Evolutionary conservation across 2,329 filamentous ascomycete genomes (phyloP), one percentile per base, ranked within the genome.

Genomic region (Arthrobotrys megalospora): DNA sequence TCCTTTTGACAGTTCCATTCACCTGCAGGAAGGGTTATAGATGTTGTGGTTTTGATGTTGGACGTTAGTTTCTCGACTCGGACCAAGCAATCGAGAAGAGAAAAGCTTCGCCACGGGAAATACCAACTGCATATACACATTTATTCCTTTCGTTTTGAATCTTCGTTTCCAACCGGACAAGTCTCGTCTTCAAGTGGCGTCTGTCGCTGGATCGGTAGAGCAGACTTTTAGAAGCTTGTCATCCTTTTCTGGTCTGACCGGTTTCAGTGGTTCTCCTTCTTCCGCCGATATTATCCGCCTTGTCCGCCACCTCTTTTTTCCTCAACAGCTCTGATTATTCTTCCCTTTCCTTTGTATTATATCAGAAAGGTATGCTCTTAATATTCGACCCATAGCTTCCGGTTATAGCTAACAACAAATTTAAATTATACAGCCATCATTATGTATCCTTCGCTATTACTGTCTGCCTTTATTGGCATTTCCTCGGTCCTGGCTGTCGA

Each of bases 141-240:
- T 58, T 58, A 32, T 28, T 68, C 66, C 47, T 53, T 53, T 48
- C 47, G 34, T 71, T 70, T 53, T 19, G 50, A 64, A 21, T 38
- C 32, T 76, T 55, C 11, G 16, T 48, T 77, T 71, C 73, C 32
- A 72, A 76, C 36, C 41, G 34, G 52, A 78, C 52, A 36, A 66
- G 43, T 63, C 36, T 53, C 52, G 32, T 53, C 58, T 62, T 66
- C 36, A 21, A 66, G 67, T 72, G 52, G 75, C 55, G 62, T 78
- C 75, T 78, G 75, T 78, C 75, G 75, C 75, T 68, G 75, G 75
- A 63, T 53, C 75, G 75, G 75, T 78, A 72, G 75, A 78, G 62
- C 75, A 68, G 19, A 72, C 62, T 67, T 72, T 60, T 53, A 48
- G 75, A 63, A 63, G 52, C 60, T 66, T 78, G 67, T 72, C 75